Evolutionary conservation across 1,284 basidiomycete species (phyloP).

Genomic region (Leccinum huronense): DNA sequence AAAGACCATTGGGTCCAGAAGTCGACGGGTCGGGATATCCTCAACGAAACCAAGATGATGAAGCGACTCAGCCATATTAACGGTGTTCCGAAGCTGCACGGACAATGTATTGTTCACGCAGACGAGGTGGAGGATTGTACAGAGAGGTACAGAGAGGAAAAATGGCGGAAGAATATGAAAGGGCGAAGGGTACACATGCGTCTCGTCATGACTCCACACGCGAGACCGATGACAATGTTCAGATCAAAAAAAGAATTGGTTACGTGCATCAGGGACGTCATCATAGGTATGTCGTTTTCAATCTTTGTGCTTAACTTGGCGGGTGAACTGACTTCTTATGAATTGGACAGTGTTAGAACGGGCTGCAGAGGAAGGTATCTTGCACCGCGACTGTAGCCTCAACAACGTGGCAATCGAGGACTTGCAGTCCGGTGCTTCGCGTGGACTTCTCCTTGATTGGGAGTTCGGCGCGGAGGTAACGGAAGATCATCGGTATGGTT

Average conservation of each 20-base stretch:
- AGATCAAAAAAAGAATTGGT: conserved; percentile 1
- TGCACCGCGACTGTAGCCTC: conserved; percentile 2
- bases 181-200: neutral
- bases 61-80: neutral
- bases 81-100: neutral
- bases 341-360: neutral
- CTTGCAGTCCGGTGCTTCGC: neutral
- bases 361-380: neutral
- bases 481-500: neutral
- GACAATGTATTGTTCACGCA: neutral
- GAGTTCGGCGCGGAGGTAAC: conserved; percentile 5
- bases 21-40: neutral
- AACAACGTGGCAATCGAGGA: conserved; percentile 1
- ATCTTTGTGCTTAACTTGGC: neutral
- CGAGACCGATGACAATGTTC: neutral
- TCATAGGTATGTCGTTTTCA: neutral
- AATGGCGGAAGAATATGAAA: neutral
- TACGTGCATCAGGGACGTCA: neutral
- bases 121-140: neutral
- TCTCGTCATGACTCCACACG: neutral
- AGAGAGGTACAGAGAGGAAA: conserved; percentile 1
- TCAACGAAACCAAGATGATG: neutral
- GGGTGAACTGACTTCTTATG: neutral
- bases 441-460: conserved; percentile 5
- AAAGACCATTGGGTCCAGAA: conserved; percentile 4